Conservation (phyloP, 345 rosid species). For the Sonneratia caseolaris region DNA sequence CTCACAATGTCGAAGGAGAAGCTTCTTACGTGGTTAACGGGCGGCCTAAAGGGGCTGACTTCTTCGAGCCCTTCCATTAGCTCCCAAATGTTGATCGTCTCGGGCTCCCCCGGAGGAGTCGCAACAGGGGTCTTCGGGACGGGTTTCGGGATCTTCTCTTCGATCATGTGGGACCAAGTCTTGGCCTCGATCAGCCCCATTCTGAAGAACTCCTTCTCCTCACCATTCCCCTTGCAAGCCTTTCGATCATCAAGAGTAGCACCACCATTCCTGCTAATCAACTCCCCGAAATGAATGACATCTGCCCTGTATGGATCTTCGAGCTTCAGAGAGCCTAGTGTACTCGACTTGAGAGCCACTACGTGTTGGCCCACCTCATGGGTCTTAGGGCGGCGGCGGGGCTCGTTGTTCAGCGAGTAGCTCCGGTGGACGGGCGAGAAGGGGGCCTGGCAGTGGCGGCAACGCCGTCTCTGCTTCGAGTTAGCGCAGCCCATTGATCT, state of each 20-base stretch:
- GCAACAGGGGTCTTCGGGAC: conserved; percentile 53
- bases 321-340: conserved; percentile 61
- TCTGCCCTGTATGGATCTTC: conserved; percentile 22
- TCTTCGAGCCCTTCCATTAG: conserved; percentile 93
- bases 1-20: conserved; percentile 55
- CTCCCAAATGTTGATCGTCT: conserved; percentile 88
- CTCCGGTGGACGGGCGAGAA: conserved; percentile 57
- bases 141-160: conserved; percentile 55
- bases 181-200: conserved; percentile 65
- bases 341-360: conserved; percentile 62
- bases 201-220: conserved; percentile 20
- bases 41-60: conserved; percentile 29
- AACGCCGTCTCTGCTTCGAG: conserved; percentile 60
- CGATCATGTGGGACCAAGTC: conserved; percentile 78
- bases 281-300: conserved; percentile 1
- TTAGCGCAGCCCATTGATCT: conserved; percentile 69
- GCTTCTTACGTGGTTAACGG: conserved; percentile 38
- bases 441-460: conserved; percentile 55
- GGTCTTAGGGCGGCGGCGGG: conserved; percentile 28
- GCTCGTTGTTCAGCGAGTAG: conserved; percentile 64
- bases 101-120: conserved; percentile 96
- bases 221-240: not conserved
- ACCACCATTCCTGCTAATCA: not conserved
- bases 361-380: conserved; percentile 53
- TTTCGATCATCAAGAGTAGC: not conserved